phyloP scores from a whole-genome alignment of 2,329 filamentous ascomycete species.

The Hypoxylon rubiginosum region DNA sequence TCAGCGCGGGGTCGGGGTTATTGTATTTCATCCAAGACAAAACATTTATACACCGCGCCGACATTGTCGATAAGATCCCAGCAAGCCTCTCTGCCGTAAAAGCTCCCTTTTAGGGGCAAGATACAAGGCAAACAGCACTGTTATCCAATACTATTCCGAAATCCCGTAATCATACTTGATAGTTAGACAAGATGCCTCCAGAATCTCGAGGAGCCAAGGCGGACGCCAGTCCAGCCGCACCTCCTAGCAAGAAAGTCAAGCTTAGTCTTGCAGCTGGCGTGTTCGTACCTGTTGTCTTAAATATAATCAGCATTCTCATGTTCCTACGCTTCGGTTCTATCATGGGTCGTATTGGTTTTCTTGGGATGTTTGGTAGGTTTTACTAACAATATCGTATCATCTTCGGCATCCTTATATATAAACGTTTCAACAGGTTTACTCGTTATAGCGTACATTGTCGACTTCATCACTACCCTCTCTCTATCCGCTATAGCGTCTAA shows the following conservation, averaged over 20 bases:
- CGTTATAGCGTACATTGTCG: slow-evolving; percentile 80
- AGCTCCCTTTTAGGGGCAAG: not conserved
- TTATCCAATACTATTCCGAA: not conserved
- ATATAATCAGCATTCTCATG: slow-evolving; percentile 92
- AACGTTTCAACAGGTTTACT: slow-evolving; percentile 71
- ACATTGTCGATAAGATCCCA: slow-evolving; percentile 9
- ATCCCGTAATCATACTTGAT: not conserved
- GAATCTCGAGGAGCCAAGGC: slow-evolving; percentile 39
- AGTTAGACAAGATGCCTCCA: slow-evolving; percentile 41
- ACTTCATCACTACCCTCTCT: slow-evolving; percentile 87
- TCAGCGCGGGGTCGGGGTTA: slow-evolving; percentile 26
- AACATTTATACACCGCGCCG: slow-evolving; percentile 2
- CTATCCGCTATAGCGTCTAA: slow-evolving; percentile 92
- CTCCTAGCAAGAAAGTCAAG: slow-evolving; percentile 66
- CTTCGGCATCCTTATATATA: slow-evolving; percentile 14
- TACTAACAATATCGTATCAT: slow-evolving; percentile 3
- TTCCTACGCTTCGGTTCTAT: slow-evolving; percentile 91
- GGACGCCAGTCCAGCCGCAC: slow-evolving; percentile 50
- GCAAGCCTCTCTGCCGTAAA: not conserved
- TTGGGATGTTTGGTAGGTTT: slow-evolving; percentile 82
- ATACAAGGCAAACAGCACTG: not conserved
- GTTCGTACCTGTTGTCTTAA: slow-evolving; percentile 89
- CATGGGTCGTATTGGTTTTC: slow-evolving; percentile 81
- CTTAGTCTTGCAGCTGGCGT: slow-evolving; percentile 83
- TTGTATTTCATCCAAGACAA: slow-evolving; percentile 7